phyloP scores from a whole-genome alignment of 176 grass and related monocot species.

The Saccharum officinarum region DNA sequence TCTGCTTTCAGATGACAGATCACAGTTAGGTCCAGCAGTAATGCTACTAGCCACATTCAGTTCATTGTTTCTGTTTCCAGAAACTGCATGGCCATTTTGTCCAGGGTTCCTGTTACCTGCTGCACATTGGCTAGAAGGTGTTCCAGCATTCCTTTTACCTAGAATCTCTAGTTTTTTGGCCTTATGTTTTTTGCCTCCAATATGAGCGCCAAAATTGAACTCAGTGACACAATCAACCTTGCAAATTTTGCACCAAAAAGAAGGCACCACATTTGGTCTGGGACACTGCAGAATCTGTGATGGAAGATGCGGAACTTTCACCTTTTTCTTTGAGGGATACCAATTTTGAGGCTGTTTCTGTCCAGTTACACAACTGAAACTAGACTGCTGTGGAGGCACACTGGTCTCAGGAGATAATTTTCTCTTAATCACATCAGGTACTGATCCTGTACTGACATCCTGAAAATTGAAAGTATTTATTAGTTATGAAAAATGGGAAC shows the following conservation, averaged over 20 bases:
- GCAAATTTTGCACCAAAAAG: constrained; percentile 79
- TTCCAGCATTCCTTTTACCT: constrained; percentile 36
- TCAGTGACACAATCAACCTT: constrained; percentile 75
- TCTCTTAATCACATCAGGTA: constrained; percentile 36
- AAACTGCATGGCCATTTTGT: constrained; percentile 19
- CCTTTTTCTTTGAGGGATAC: constrained; percentile 41
- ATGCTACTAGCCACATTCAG: neutral
- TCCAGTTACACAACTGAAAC: neutral
- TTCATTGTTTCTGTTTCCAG: constrained; percentile 33
- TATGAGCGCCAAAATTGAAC: constrained; percentile 60
- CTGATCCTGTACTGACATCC: constrained; percentile 18
- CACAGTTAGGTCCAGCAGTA: constrained; percentile 11
- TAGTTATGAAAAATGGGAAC: neutral
- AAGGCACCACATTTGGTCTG: constrained; percentile 46
- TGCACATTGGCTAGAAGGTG: constrained; percentile 8
- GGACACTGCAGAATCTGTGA: constrained; percentile 29
- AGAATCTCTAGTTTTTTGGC: constrained; percentile 55
- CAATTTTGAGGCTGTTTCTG: constrained; percentile 28
- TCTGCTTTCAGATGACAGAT: constrained; percentile 28
- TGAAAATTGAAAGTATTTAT: constrained; percentile 32
- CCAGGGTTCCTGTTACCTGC: constrained; percentile 14
- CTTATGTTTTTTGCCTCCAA: constrained; percentile 75
- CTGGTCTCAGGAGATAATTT: constrained; percentile 21
- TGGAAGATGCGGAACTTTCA: constrained; percentile 40
- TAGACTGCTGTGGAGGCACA: constrained; percentile 21